Evolutionary conservation across 805 yeast genomes (phyloP), one percentile per base, ranked within the genome.

Genomic region (Blastobotrys parvus): DNA sequence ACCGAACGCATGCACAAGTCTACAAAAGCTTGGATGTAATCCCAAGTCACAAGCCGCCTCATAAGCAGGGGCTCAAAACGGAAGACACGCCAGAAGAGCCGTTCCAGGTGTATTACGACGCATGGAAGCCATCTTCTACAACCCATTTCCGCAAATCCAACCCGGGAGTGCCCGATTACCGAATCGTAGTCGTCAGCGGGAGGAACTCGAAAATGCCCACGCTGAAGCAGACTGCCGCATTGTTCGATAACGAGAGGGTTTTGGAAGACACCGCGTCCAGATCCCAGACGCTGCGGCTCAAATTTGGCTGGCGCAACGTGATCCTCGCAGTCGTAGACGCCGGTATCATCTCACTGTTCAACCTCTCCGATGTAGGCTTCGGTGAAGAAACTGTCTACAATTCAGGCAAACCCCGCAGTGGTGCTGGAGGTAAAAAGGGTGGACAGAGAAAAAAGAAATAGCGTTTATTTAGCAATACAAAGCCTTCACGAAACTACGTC

Each of bases 41-140:
- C 13, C 56, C 60, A 3, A 55, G 37, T 17, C 50, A 59, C 39
- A 37, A 25, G 37, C 53, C 51, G 17, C 46, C 48, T 6, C 38
- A 32, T 15, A 21, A 17, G n/a, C n/a, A n/a, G n/a, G n/a, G n/a
- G n/a, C n/a, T n/a, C 19, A 33, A 31, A 4, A 7, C n/a, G 16
- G 43, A 35, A 2, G 16, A 27, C 16, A 25, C 19, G 4, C 21
- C 22, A 39, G 42, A 44, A 10, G 43, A 41, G 5, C 60, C 58
- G 2, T 61, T 58, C 31, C 44, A 56, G 3, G 62, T 82, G 2
- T 65, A 74, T 0, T 88, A 69, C 53, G 70, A 82, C 53, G 83
- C 85, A 2, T 89, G 96, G 95, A 87, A 84, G 58, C 97, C 97
- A 1, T 45, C 55, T 3, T 52, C 83, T 0, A n/a, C n/a, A n/a